These are phyloP conservation scores for Furcasterigmium furcatum DNA, from an alignment of 2,329 filamentous ascomycete species.

Conservation along the genomic window DNA sequence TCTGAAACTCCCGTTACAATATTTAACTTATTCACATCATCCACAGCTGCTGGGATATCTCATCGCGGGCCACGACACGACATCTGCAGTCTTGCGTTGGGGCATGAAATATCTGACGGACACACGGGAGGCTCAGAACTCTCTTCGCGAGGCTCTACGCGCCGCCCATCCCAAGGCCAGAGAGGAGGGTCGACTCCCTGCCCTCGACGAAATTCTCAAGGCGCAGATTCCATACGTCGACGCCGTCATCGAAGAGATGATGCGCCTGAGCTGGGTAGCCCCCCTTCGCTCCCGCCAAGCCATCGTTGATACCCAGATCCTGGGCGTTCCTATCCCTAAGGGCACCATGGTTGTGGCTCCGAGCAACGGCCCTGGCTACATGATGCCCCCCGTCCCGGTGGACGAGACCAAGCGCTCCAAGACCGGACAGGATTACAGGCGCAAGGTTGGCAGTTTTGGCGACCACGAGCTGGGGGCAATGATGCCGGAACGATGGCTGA, in stretches of 20 bases:
- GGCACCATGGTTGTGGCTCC: conserved; percentile 15
- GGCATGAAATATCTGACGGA: conserved; percentile 14
- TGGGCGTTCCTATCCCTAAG: conserved; percentile 21
- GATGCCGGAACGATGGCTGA: conserved; percentile 16
- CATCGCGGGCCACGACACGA: conserved; percentile 22
- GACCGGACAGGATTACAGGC: not conserved
- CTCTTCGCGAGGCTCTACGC: conserved; percentile 18
- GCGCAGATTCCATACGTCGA: conserved; percentile 21
- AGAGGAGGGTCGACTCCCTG: conserved; percentile 14
- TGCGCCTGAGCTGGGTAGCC: conserved; percentile 18
- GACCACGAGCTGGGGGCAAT: conserved; percentile 8
- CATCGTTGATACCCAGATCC: conserved; percentile 18
- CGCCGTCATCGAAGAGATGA: conserved; percentile 22
- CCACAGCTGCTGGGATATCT: conserved; percentile 20
- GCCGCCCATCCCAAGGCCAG: conserved; percentile 10
- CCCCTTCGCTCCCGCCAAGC: conserved; percentile 17
- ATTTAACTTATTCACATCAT: conserved; percentile 2
- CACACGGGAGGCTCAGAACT: conserved; percentile 18
- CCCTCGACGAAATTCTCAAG: conserved; percentile 15
- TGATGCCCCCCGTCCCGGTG: not conserved
- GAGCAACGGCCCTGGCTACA: conserved; percentile 7
- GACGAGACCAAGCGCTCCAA: conserved; percentile 13
- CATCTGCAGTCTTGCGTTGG: conserved; percentile 15
- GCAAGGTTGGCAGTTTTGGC: not conserved
- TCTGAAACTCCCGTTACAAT: not conserved